Evolutionary conservation across 176 grass and related monocot species (phyloP).

Genomic region (Ananas comosus): DNA sequence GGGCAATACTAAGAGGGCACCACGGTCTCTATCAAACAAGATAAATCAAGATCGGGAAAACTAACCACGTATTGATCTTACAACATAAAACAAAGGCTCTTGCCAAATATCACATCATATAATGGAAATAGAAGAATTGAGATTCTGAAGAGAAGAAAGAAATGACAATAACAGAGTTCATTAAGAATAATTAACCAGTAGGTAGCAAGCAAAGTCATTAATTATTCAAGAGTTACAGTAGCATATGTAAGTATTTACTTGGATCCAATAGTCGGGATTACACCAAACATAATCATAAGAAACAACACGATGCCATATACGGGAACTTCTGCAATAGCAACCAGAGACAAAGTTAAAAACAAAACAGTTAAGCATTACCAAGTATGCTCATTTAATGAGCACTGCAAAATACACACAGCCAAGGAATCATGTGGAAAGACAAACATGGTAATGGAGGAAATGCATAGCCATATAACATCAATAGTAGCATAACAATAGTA

Average conservation of each 20-base stretch:
- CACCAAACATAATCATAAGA: constrained; percentile 62
- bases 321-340: constrained; percentile 72
- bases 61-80: neutral
- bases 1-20: no score
- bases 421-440: neutral
- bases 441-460: neutral
- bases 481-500: neutral
- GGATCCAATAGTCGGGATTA: constrained; percentile 82
- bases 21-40: neutral
- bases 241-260: constrained; percentile 44
- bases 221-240: neutral
- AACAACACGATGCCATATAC: constrained; percentile 67
- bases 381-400: neutral
- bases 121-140: no score
- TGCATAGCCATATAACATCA: neutral
- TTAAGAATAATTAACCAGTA: neutral
- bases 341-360: constrained; percentile 1
- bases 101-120: neutral
- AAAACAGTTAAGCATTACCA: neutral
- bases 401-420: neutral
- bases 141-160: no score
- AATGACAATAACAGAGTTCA: neutral
- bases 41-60: neutral
- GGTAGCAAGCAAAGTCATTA: neutral
- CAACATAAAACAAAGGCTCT: neutral